A percentile compares a stretch with the other conserved stretches of the same genome.
phyloP scores from a whole-genome alignment of 805 yeast genomes.

The Saturnispora bothae region DNA sequence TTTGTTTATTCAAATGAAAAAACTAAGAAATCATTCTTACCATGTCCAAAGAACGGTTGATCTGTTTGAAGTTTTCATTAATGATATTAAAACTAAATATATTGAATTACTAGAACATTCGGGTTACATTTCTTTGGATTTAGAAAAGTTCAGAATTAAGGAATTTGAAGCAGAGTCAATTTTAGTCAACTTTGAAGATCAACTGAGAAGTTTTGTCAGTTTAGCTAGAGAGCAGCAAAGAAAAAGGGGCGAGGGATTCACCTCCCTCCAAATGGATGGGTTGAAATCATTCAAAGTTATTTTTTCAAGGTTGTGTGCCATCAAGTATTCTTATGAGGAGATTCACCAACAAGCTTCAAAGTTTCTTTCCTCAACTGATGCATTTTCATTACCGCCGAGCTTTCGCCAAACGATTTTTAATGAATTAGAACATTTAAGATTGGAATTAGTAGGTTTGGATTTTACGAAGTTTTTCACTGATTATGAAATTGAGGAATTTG shows the following conservation, averaged over 20 bases:
- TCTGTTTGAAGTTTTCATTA: conserved; percentile 54
- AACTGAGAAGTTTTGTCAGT: conserved; percentile 51
- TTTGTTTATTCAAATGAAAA: conserved; percentile 55
- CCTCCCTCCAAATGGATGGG: conserved; percentile 50
- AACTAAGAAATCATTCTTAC: conserved; percentile 46
- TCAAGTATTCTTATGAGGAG: conserved; percentile 3
- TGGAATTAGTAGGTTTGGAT: neutral
- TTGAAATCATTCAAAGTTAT: conserved; percentile 14
- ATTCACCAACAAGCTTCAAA: neutral
- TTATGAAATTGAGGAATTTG: neutral
- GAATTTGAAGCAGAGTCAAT: conserved; percentile 26
- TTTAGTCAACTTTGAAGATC: conserved; percentile 40
- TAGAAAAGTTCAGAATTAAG: conserved; percentile 15
- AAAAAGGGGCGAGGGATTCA: conserved; percentile 60
- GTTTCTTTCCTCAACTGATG: neutral
- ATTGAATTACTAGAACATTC: conserved; percentile 26
- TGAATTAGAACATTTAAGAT: conserved; percentile 1
- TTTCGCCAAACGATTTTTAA: neutral
- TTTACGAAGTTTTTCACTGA: neutral
- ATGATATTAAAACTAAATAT: conserved; percentile 42
- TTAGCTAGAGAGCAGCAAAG: conserved; percentile 66
- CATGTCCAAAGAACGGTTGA: conserved; percentile 56
- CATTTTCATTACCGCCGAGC: neutral
- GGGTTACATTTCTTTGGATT: conserved; percentile 31
- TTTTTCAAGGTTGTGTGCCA: neutral